Base-by-base conservation (phyloP, 345 rosid genomes). In the Heritiera littoralis region DNA sequence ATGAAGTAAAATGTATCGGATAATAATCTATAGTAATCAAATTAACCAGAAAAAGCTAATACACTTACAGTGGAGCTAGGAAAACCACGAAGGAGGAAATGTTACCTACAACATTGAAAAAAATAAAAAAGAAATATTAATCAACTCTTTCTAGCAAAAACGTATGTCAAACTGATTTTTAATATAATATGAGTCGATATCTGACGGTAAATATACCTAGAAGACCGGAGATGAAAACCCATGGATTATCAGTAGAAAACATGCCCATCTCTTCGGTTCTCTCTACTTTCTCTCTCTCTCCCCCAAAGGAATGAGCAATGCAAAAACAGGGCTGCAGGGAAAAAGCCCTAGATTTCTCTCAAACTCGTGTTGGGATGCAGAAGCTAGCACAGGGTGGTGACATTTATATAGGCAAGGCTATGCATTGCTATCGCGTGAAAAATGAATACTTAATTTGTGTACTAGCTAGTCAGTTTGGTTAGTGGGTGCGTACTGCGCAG, bases 41-140 rank as follows among this genome's bases (percentile, higher is more conserved):
- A 35, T 35, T 35, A 1, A 35, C 3, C 38, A 35, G 3, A 35
- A 13, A 20, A 59, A 59, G 32, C 35, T 6, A 45, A 7, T 2
- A 46, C 59, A 81, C 89, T 84, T 76, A 82, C 89, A 84, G 28
- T 46, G 86, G 86, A 61, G 86, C 80, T 2, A 86, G 81, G 60
- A 86, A 86, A 13, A 78, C 86, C 72, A 84, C 80, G 32, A 84
- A 80, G 59, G 86, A 86, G 20, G 80, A 18, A 7, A 82, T 49
- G 78, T 86, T 86, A 20, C 85, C 85, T 86, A 41, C 60, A 66
- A 65, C 49, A 77, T 49, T 45, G 58, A 65, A 17, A 7, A 56
- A 1, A 65, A 17, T 4, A 56, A 1, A 46, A 4, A 6, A 5
- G 58, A 15, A 18, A 58, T 5, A 11, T 40, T 17, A 6, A 60